Base-by-base conservation (phyloP, 345 rosid genomes). In the Turnera subulata region DNA sequence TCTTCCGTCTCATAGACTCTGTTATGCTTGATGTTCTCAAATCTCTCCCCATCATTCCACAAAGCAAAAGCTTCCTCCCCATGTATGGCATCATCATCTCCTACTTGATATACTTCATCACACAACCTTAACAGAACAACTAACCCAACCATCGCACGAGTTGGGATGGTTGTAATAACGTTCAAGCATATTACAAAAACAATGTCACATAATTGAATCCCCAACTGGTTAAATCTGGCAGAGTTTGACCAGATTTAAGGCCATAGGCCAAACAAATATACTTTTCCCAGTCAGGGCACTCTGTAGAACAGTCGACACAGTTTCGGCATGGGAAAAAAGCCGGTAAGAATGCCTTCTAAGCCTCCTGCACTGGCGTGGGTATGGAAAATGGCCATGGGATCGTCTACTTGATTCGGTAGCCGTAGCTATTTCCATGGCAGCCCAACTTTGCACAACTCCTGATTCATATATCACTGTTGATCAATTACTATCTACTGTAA, bases 361-460 rank as follows among this genome's bases (percentile, higher is more conserved):
- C 65, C 53, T 4, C 82, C 80, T 0, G 82, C 62, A 0, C 81
- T 5, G 7, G 89, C 82, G 6, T 84, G 82, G 8, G 81, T 79
- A 76, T 84, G 84, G 66, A 84, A 62, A 11, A 78, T 32, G 37
- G 82, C 71, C 68, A 84, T 68, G 0, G 78, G 68, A 40, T 79
- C 71, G 0, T 84, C 74, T 2, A 78, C 68, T 11, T 4, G 43
- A 5, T 33, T 33, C 79, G 7, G 83, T 77, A 17, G 65, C 16
- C 6, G 62, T 13, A 4, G 83, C 80, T 80, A 67, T 79, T 5
- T 71, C 12, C 4, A 76, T 58, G 1, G 83, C 83, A 14, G 78
- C 80, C 86, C 83, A 84, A 0, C 78, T 66, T 46, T 79, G 82
- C 47, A 81, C 81, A 4, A 77, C 80, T 20, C 85, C 78, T 71